phyloP scores from a whole-genome alignment of 2,329 filamentous ascomycete genomes.

The Triangularia setosa region DNA sequence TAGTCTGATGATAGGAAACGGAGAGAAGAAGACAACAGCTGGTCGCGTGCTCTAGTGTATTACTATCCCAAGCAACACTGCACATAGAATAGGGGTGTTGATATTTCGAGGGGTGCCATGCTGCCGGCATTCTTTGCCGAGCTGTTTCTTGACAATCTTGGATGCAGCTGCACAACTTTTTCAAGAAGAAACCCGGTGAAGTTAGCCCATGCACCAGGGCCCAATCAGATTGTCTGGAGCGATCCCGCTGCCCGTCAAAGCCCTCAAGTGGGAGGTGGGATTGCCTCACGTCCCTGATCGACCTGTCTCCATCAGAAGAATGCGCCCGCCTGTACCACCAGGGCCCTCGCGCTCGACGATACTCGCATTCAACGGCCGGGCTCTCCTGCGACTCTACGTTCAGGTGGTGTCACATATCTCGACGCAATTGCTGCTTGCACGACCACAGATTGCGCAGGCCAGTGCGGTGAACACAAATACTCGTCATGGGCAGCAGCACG shows the following conservation, averaged over 20 bases:
- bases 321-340: neutral
- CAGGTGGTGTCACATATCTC: neutral
- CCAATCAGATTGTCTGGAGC: neutral
- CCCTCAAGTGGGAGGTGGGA: neutral
- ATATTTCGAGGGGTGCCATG: neutral
- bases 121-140: neutral
- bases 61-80: too few species aligned
- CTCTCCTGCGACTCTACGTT: neutral
- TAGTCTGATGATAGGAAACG: neutral
- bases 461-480: neutral
- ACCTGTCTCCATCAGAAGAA: constrained; percentile 5
- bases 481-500: neutral
- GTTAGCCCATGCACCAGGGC: neutral
- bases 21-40: neutral
- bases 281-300: constrained; percentile 9
- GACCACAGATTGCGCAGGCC: neutral
- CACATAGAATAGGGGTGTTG: neutral
- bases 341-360: neutral
- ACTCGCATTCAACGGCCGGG: neutral
- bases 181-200: neutral
- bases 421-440: neutral
- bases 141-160: neutral
- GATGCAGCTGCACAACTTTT: neutral
- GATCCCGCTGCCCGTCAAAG: neutral
- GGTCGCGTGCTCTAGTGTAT: neutral